These are phyloP conservation scores for Epithele typhae DNA, from an alignment of 768 basidiomycete genomes.

Conservation along the genomic window DNA sequence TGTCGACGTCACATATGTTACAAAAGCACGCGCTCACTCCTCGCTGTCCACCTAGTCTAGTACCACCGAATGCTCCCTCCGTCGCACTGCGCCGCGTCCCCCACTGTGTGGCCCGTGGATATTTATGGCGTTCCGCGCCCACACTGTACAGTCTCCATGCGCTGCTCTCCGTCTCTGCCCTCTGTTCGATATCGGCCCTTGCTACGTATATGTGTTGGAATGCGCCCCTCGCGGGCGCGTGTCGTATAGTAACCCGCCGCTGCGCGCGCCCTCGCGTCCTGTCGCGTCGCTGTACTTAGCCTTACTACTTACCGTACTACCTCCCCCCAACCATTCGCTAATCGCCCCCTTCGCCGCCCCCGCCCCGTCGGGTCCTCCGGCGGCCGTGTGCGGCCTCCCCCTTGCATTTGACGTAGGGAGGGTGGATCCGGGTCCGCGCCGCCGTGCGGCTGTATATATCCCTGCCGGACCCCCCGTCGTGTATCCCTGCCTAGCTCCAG, in stretches of 20 bases:
- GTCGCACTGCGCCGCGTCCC: no score
- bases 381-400: no score
- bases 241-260: background rate
- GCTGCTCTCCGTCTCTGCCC: background rate
- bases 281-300: no score
- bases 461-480: conserved; percentile 2
- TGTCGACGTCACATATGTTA: no score
- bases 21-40: no score
- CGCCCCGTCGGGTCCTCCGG: no score
- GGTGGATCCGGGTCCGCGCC: no score
- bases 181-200: no score
- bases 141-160: background rate
- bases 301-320: background rate
- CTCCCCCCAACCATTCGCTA: background rate
- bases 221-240: background rate
- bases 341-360: background rate
- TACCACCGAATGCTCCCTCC: no score
- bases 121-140: background rate
- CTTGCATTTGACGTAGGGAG: no score
- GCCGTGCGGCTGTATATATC: conserved; percentile 9
- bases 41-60: no score
- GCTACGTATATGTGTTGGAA: no score
- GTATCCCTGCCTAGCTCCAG: background rate
- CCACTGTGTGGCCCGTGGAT: background rate
- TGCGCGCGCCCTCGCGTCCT: background rate